These are phyloP conservation scores for Dichomitus squalens DNA, from an alignment of 1,284 basidiomycete genomes.

Conservation along the genomic window DNA sequence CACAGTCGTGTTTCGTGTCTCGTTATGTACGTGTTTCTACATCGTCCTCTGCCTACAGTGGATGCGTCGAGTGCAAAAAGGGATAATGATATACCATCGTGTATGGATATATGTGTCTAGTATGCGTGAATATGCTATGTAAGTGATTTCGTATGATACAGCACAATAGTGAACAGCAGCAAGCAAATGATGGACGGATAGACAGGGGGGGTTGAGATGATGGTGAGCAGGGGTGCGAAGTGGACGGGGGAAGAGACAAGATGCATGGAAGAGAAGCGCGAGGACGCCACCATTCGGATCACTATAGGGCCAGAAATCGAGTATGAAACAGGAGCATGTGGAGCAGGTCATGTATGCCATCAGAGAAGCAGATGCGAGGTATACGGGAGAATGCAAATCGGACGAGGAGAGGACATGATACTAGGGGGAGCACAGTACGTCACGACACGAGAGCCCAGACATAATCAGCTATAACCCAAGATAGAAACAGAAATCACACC, in stretches of 20 bases:
- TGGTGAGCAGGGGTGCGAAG: not conserved
- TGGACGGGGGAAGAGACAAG: not conserved
- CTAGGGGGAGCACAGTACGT: slow-evolving; percentile 1
- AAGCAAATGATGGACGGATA: not conserved
- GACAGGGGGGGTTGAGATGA: not conserved
- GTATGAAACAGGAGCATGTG: not conserved
- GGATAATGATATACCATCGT: slow-evolving; percentile 25
- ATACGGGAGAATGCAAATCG: slow-evolving; percentile 13
- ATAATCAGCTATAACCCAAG: slow-evolving; percentile 18
- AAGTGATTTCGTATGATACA: slow-evolving; percentile 25
- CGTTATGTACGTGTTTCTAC: slow-evolving; percentile 3
- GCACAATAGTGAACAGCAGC: slow-evolving; percentile 10
- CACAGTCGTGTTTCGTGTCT: not conserved
- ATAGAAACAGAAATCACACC: slow-evolving; percentile 16
- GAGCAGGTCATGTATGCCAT: slow-evolving; percentile 22
- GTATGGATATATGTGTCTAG: slow-evolving; percentile 25
- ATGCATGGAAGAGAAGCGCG: not conserved
- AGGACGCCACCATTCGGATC: not conserved
- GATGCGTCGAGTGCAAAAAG: not conserved
- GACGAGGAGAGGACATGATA: not conserved
- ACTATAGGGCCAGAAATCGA: not conserved
- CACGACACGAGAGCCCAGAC: not conserved
- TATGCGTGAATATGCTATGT: slow-evolving; percentile 24
- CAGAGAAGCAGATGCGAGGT: slow-evolving; percentile 17
- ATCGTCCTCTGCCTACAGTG: not conserved